A percentile compares a stretch with the other conserved stretches of the same genome.
Conservation (phyloP, 768 basidiomycete genomes). For the Lactarius trivialis region DNA sequence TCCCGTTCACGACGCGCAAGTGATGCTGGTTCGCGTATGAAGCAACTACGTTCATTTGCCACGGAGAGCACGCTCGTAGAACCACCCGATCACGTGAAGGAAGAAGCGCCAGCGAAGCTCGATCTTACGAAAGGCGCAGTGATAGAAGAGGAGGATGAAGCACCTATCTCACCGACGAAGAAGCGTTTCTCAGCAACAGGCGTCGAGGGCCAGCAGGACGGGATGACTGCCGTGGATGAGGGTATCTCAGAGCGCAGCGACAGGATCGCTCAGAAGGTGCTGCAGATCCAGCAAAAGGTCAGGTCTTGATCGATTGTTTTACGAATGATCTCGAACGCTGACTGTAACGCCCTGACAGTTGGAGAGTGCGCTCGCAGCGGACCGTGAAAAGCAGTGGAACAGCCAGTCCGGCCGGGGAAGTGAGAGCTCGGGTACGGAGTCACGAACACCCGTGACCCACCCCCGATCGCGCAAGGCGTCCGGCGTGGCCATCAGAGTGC, state of each 20-base stretch:
- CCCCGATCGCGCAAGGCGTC: slow-evolving; percentile 33
- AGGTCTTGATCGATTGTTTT: slow-evolving; percentile 21
- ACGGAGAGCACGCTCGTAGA: slow-evolving; percentile 81
- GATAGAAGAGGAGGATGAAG: slow-evolving; percentile 39
- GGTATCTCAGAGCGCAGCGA: slow-evolving; percentile 81
- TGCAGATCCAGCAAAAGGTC: slow-evolving; percentile 89
- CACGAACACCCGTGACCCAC: slow-evolving; percentile 16
- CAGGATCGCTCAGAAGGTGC: slow-evolving; percentile 79
- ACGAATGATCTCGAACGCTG: not conserved
- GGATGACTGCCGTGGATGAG: slow-evolving; percentile 82
- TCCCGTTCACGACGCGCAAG: slow-evolving; percentile 54
- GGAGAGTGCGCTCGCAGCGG: slow-evolving; percentile 64
- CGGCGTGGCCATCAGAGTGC: slow-evolving; percentile 26
- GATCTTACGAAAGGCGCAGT: slow-evolving; percentile 52
- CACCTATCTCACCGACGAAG: slow-evolving; percentile 37
- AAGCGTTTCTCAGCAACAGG: slow-evolving; percentile 77
- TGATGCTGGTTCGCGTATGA: slow-evolving; percentile 45
- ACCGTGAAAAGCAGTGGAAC: slow-evolving; percentile 41
- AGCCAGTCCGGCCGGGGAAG: slow-evolving; percentile 44
- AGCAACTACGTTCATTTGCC: slow-evolving; percentile 59
- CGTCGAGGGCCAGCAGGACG: slow-evolving; percentile 59
- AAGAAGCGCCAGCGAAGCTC: slow-evolving; percentile 40
- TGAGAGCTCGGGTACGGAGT: slow-evolving; percentile 40
- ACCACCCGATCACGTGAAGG: slow-evolving; percentile 37
- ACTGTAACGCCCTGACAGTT: slow-evolving; percentile 40